These are phyloP conservation scores for Stachybotrys elegans DNA, from an alignment of 2,329 filamentous ascomycete species.

Conservation along the genomic window DNA sequence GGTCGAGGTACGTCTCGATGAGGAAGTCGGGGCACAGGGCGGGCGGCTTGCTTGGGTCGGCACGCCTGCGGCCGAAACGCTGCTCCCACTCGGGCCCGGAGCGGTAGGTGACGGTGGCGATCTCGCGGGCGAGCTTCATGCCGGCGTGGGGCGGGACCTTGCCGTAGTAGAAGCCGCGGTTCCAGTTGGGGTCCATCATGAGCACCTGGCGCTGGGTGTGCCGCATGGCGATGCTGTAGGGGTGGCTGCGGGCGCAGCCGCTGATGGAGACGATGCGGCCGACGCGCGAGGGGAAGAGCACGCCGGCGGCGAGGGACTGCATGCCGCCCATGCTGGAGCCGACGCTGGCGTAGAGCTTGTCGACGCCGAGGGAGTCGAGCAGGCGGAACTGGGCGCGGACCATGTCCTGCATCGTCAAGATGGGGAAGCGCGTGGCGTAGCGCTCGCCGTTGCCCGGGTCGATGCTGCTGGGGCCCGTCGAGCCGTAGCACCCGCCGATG, in stretches of 20 bases:
- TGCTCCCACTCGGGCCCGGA: conserved; percentile 97
- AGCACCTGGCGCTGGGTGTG: conserved; percentile 96
- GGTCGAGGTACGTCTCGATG: conserved; percentile 96
- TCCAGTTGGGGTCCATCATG: conserved; percentile 99
- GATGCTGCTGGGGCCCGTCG: conserved; percentile 81
- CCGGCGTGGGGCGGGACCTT: conserved; percentile 85
- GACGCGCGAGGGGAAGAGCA: conserved; percentile 77
- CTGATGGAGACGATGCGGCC: conserved; percentile 82
- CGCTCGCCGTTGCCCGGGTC: conserved; percentile 83
- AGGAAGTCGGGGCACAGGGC: conserved; percentile 96
- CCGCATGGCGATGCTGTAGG: conserved; percentile 97
- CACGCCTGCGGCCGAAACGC: conserved; percentile 81
- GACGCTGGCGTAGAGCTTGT: conserved; percentile 82
- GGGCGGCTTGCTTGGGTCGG: conserved; percentile 79
- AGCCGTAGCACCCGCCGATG: conserved; percentile 91
- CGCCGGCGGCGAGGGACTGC: conserved; percentile 86
- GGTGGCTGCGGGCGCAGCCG: conserved; percentile 89
- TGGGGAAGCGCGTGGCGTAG: conserved; percentile 93
- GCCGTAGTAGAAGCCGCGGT: conserved; percentile 89
- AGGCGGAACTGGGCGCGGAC: conserved; percentile 91
- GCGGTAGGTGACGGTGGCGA: conserved; percentile 95
- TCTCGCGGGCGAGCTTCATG: conserved; percentile 97
- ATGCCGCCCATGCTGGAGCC: conserved; percentile 98
- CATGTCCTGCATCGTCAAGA: conserved; percentile 96
- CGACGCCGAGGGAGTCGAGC: conserved; percentile 71